Base-by-base conservation (phyloP, 2,329 filamentous ascomycete species). In the Drechslera avenae region DNA sequence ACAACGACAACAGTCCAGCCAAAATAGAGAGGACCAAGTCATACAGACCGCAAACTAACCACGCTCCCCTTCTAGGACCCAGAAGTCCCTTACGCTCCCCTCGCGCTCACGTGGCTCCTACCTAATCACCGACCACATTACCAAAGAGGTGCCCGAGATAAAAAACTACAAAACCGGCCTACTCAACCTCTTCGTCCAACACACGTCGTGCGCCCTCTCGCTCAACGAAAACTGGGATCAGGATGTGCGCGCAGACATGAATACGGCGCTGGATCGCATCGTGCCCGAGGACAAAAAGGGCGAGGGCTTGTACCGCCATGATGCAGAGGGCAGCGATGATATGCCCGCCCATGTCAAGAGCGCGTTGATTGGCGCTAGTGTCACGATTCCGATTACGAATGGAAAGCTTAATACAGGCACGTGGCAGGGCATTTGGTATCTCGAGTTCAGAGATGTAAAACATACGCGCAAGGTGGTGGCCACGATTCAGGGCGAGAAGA, bases 281-380 rank as follows among this genome's bases (percentile, higher is more conserved):
- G 94, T 88, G 34, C 91, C 92, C 0, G 89, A 90, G 67, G 92
- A 95, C 47, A 83, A 69, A 59, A 74, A 76, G 62, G 73, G 73
- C 1, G 45, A 54, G 41, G 69, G 71, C 7, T 73, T 97, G 37
- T 99, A 97, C 76, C 79, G 90, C 35, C 94, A 99, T 76, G 85
- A 83, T 66, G 92, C 88, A 0, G 94, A 96, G 79, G 94, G 94
- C 2, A 63, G 67, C 43, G 94, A 99, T 77, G 94, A 97, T 75
- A 97, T 97, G 91, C 94, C 94, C 31, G 88, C 91, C 52, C 94
- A 99, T 75, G 88, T 99, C 73, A 99, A 99, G 77, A 91, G 87
- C 50, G 89, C 91, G 0, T 78, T 99, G 41, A 82, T 97, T 23
- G 94, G 94, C 12, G 90, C 92, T 3, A 96, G 89, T 62, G 86